These are phyloP conservation scores for Aspergillus thermomutatus DNA, from an alignment of 2,329 filamentous ascomycete genomes.

Conservation along the genomic window DNA sequence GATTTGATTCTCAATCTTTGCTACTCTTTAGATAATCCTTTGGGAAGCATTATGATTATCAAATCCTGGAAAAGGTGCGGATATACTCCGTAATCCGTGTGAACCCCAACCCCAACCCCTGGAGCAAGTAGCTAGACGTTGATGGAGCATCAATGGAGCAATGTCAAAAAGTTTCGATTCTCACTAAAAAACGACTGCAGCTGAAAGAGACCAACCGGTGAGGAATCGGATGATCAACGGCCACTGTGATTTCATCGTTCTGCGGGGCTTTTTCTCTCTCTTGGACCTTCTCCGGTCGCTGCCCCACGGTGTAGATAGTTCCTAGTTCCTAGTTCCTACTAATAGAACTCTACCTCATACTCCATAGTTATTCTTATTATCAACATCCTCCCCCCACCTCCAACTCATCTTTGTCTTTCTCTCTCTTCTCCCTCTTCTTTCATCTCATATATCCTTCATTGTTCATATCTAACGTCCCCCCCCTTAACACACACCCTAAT, in stretches of 20 bases:
- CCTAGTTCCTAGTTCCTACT: conserved; percentile 1
- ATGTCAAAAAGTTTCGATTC: too few species aligned
- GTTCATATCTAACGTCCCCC: not conserved
- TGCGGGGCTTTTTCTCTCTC: not conserved
- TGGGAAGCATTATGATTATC: too few species aligned
- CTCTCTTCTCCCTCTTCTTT: not conserved
- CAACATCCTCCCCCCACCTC: conserved; percentile 10
- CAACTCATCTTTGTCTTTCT: not conserved
- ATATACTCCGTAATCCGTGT: not conserved
- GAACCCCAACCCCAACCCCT: not conserved
- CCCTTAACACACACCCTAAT: not conserved
- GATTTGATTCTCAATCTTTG: not conserved
- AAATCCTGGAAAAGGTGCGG: not conserved
- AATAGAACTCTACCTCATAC: conserved; percentile 1
- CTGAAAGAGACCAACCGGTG: not conserved
- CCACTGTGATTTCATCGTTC: not conserved
- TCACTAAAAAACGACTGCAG: not conserved
- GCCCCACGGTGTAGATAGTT: conserved; percentile 19
- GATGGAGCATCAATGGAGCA: not conserved
- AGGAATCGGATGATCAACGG: conserved; percentile 4
- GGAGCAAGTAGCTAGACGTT: not conserved
- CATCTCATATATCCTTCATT: conserved; percentile 1
- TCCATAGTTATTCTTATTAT: conserved; percentile 11
- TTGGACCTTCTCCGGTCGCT: conserved; percentile 8
- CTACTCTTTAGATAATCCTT: not conserved